These are phyloP conservation scores for Leishmania turanica DNA, from an alignment of 208 protist genomes.

Conservation along the genomic window DNA sequence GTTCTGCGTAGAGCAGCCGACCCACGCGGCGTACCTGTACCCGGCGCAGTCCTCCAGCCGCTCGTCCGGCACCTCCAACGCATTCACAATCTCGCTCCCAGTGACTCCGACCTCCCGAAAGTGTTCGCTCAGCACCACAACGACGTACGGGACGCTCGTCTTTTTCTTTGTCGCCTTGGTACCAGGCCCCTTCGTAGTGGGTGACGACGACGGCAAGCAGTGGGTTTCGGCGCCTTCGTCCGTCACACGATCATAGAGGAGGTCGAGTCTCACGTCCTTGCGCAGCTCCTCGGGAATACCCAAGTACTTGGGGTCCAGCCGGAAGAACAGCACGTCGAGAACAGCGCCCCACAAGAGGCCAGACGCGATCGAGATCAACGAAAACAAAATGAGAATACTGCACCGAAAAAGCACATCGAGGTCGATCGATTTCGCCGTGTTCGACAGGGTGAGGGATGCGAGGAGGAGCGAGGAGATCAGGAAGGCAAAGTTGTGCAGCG, in stretches of 20 bases:
- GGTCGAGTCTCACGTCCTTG: constrained; percentile 43
- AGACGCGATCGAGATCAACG: constrained; percentile 35
- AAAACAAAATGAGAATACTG: constrained; percentile 60
- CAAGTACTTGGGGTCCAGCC: constrained; percentile 22
- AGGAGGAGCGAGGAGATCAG: constrained; percentile 68
- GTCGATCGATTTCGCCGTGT: constrained; percentile 43
- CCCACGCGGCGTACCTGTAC: constrained; percentile 52
- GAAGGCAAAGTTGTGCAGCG: constrained; percentile 70
- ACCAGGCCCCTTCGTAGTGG: background rate
- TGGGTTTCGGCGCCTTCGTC: background rate
- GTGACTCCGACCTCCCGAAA: constrained; percentile 46
- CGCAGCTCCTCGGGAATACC: constrained; percentile 62
- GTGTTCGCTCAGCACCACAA: constrained; percentile 61
- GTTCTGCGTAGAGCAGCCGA: constrained; percentile 78
- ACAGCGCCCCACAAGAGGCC: constrained; percentile 32
- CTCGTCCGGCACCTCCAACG: constrained; percentile 45
- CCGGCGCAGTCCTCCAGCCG: constrained; percentile 64
- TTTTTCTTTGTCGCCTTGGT: constrained; percentile 29
- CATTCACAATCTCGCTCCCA: constrained; percentile 57
- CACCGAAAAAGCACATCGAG: constrained; percentile 40
- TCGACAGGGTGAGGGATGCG: constrained; percentile 67
- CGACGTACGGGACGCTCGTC: constrained; percentile 51
- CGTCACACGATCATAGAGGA: constrained; percentile 42
- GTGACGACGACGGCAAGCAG: background rate
- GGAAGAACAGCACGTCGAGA: constrained; percentile 19